These are phyloP conservation scores for Chlamydomonas applanata DNA, from an alignment of 139 green algal species.

Conservation along the genomic window DNA sequence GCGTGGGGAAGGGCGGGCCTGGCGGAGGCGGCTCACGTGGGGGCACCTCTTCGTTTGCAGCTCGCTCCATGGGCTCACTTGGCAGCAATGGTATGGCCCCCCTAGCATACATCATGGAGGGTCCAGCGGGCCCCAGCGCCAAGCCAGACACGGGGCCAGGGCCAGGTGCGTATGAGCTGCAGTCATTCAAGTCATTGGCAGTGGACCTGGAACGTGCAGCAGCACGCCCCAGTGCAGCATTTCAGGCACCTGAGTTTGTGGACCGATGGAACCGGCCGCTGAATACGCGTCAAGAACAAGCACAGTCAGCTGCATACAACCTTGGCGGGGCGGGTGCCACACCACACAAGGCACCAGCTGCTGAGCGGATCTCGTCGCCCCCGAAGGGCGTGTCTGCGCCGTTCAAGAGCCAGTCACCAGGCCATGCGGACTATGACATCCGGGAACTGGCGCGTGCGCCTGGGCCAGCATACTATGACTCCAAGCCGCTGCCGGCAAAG, in stretches of 20 bases:
- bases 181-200: not conserved
- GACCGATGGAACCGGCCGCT: not conserved
- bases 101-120: not conserved
- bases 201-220: not conserved
- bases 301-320: too few species aligned
- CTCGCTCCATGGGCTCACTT: not conserved
- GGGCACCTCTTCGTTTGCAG: slow-evolving; percentile 10
- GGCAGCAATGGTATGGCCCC: not conserved
- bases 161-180: not conserved
- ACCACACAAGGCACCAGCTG: too few species aligned
- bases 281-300: too few species aligned
- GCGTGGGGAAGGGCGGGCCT: not conserved
- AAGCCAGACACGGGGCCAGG: not conserved
- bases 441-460: not conserved
- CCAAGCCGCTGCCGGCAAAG: not conserved
- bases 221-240: not conserved
- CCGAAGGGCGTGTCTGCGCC: not conserved
- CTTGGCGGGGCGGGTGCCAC: too few species aligned
- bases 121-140: not conserved
- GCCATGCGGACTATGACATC: slow-evolving; percentile 1
- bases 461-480: not conserved
- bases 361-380: not conserved
- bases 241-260: not conserved
- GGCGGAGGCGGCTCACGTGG: not conserved
- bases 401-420: slow-evolving; percentile 1